Evolutionary conservation across 139 green algal genomes (phyloP).

Genomic region (Dunaliella primolecta): DNA sequence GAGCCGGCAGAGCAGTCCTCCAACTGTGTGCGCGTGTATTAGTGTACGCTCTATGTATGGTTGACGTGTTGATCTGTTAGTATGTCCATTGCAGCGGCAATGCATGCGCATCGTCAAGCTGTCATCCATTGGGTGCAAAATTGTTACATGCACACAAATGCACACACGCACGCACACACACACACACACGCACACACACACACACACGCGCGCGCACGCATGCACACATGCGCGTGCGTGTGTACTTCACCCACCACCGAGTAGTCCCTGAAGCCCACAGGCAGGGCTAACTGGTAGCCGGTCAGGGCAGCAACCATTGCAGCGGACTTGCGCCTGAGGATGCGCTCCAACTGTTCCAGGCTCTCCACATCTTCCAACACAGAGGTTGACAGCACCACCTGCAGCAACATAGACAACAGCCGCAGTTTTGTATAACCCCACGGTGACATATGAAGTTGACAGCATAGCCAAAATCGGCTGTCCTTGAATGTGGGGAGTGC

Average conservation of each 20-base stretch:
- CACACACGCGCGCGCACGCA: neutral
- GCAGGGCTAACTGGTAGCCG: conserved; percentile 17
- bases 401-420: too few species aligned
- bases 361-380: conserved; percentile 11
- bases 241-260: neutral
- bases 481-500: too few species aligned
- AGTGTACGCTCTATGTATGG: too few species aligned
- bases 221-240: neutral
- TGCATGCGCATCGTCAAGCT: too few species aligned
- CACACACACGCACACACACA: neutral
- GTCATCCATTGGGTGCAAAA: too few species aligned
- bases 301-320: neutral
- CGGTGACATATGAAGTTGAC: too few species aligned
- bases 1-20: neutral
- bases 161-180: too few species aligned
- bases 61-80: too few species aligned
- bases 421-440: too few species aligned
- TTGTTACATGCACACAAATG: neutral
- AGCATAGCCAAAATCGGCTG: too few species aligned
- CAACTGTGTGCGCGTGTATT: neutral
- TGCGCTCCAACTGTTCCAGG: neutral
- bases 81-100: too few species aligned
- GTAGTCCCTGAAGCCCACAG: conserved; percentile 7
- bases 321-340: neutral
- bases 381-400: neutral